Evolutionary conservation across 2,329 filamentous ascomycete species (phyloP).

Genomic region (Huntiella abstrusa): DNA sequence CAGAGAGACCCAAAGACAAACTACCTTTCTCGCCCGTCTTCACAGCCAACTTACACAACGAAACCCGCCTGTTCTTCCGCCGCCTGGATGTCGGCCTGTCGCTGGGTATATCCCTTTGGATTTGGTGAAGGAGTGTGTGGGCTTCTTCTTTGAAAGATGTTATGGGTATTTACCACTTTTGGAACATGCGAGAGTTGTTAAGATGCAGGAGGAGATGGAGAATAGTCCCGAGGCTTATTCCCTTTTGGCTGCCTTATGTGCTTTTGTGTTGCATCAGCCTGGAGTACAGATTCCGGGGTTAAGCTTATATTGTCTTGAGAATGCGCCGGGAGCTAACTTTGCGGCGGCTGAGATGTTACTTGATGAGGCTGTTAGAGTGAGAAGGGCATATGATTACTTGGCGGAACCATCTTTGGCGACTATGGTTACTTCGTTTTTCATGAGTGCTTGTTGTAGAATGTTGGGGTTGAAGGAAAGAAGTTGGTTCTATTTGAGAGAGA

Average conservation of each 20-base stretch:
- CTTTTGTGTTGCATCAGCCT: slow-evolving; percentile 50
- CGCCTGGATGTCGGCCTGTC: slow-evolving; percentile 28
- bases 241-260: slow-evolving; percentile 42
- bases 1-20: slow-evolving; percentile 48
- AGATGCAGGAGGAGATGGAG: slow-evolving; percentile 40
- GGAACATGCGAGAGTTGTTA: slow-evolving; percentile 37
- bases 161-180: slow-evolving; percentile 45
- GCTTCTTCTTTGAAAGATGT: slow-evolving; percentile 51
- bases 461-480: slow-evolving; percentile 33
- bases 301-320: slow-evolving; percentile 37
- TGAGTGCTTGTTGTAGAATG: slow-evolving; percentile 45
- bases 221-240: slow-evolving; percentile 45
- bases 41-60: slow-evolving; percentile 38
- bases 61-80: slow-evolving; percentile 14
- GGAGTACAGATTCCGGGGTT: slow-evolving; percentile 41
- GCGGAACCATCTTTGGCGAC: slow-evolving; percentile 36
- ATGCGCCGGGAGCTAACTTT: slow-evolving; percentile 38
- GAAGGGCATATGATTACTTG: slow-evolving; percentile 42
- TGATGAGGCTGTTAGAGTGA: slow-evolving; percentile 46
- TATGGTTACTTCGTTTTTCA: slow-evolving; percentile 58
- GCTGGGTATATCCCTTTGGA: slow-evolving; percentile 42
- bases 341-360: slow-evolving; percentile 47
- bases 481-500: slow-evolving; percentile 64
- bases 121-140: slow-evolving; percentile 45
- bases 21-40: slow-evolving; percentile 41